Conservation (phyloP, 2,329 filamentous ascomycete species). For the Cladophialophora exuberans region DNA sequence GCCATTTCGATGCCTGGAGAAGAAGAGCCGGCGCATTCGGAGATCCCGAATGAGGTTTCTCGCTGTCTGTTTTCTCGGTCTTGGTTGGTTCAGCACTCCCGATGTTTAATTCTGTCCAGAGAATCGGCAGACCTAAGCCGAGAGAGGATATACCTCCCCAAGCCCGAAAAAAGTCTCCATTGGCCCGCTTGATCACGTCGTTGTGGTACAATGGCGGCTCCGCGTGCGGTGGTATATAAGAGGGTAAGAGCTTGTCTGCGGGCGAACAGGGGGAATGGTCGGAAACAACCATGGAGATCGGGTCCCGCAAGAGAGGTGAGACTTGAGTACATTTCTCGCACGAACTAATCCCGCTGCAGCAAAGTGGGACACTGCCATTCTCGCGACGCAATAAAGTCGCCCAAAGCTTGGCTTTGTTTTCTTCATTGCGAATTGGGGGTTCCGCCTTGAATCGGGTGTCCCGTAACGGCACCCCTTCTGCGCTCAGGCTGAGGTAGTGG, state of each 20-base stretch:
- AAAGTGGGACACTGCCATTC: conserved; percentile 73
- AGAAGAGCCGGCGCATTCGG: conserved; percentile 90
- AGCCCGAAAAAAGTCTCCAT: conserved; percentile 89
- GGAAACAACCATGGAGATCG: conserved; percentile 89
- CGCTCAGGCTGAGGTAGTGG: conserved; percentile 84
- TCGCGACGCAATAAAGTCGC: conserved; percentile 67
- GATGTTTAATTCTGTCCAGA: conserved; percentile 77
- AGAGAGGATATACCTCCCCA: conserved; percentile 98
- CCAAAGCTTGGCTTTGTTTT: conserved; percentile 87
- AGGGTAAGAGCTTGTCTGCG: conserved; percentile 83
- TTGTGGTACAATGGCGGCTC: conserved; percentile 35
- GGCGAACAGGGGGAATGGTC: conserved; percentile 97
- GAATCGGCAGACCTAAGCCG: conserved; percentile 85
- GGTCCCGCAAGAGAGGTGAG: no score
- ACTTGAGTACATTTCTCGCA: no score
- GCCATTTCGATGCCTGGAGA: no score
- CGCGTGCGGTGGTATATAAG: conserved; percentile 61
- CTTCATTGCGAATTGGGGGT: conserved; percentile 79
- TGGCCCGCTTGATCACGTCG: conserved; percentile 36
- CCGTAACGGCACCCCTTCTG: conserved; percentile 79
- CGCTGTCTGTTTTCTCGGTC: conserved; percentile 70
- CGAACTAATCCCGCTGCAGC: no score
- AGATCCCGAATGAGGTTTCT: conserved; percentile 77
- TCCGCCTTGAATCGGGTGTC: conserved; percentile 96
- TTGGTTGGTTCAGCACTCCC: conserved; percentile 56